Evolutionary conservation across 2,329 filamentous ascomycete genomes (phyloP).

Genomic region (Apiospora hydei): DNA sequence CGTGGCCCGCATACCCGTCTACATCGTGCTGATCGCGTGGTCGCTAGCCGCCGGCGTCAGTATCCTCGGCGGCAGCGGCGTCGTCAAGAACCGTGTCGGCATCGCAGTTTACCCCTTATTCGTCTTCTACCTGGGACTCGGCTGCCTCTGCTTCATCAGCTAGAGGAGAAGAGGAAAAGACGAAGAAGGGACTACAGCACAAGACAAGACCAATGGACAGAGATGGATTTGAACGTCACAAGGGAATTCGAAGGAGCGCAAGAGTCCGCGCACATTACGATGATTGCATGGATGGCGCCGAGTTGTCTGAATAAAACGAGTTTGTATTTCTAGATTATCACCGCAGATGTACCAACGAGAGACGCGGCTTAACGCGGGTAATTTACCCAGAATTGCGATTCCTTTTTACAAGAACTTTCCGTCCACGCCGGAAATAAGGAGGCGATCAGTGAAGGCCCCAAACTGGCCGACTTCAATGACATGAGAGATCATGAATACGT

Average conservation of each 20-base stretch:
- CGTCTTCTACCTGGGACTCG: constrained; percentile 92
- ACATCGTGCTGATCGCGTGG: constrained; percentile 88
- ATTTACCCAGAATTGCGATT: not conserved
- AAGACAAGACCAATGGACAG: not conserved
- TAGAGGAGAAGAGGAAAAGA: constrained; percentile 50
- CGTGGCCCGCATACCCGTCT: constrained; percentile 88
- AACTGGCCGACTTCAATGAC: not conserved
- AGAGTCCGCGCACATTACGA: not conserved
- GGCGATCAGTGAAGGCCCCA: not conserved
- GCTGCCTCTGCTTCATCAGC: constrained; percentile 97
- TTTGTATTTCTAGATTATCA: constrained; percentile 19
- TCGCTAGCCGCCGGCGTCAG: constrained; percentile 94
- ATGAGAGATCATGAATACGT: not conserved
- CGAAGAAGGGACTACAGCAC: not conserved
- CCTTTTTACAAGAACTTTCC: not conserved
- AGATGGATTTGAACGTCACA: not conserved
- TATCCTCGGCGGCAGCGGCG: constrained; percentile 93
- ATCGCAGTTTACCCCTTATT: constrained; percentile 95
- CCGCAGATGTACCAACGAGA: not conserved
- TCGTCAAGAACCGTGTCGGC: constrained; percentile 91
- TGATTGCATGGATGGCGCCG: not conserved
- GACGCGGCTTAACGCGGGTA: not conserved
- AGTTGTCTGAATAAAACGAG: not conserved
- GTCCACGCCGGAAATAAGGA: not conserved
- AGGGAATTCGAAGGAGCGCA: not conserved